phyloP scores from a whole-genome alignment of 2,329 filamentous ascomycete species.

The Apiospora kogelbergensis region DNA sequence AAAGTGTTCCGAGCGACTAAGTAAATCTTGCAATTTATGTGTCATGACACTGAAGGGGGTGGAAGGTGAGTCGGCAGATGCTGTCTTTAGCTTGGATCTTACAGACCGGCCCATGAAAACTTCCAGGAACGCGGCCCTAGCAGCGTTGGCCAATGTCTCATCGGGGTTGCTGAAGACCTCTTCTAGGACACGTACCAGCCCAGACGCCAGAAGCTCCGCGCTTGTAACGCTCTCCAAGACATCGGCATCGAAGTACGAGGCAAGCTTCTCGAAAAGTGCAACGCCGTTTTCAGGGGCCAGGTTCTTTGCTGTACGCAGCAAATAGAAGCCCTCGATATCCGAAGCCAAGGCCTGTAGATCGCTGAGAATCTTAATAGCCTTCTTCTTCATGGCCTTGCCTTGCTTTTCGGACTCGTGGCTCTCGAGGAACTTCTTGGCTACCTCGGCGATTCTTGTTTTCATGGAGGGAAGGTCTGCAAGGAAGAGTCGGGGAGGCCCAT shows the following conservation, averaged over 20 bases:
- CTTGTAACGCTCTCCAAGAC: slow-evolving; percentile 92
- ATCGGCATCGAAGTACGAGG: slow-evolving; percentile 84
- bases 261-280: slow-evolving; percentile 71
- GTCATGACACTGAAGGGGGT: slow-evolving; percentile 90
- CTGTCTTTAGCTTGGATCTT: slow-evolving; percentile 64
- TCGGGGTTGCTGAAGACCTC: slow-evolving; percentile 76
- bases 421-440: slow-evolving; percentile 82
- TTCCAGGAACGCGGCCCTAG: slow-evolving; percentile 82
- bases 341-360: slow-evolving; percentile 70
- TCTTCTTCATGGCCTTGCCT: slow-evolving; percentile 72
- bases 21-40: slow-evolving; percentile 90
- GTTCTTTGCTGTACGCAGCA: slow-evolving; percentile 49
- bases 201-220: slow-evolving; percentile 87
- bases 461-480: slow-evolving; percentile 55
- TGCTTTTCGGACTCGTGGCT: slow-evolving; percentile 75
- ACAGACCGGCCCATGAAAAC: slow-evolving; percentile 83
- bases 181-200: slow-evolving; percentile 81
- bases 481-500: slow-evolving; percentile 51
- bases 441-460: slow-evolving; percentile 70
- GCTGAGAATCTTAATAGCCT: slow-evolving; percentile 73
- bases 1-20: slow-evolving; percentile 96
- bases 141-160: slow-evolving; percentile 59
- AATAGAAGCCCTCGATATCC: slow-evolving; percentile 72
- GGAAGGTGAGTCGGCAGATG: slow-evolving; percentile 65
- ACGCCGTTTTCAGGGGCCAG: slow-evolving; percentile 53